phyloP scores from a whole-genome alignment of 129 eudicot genomes.

The Solidago caesia region DNA sequence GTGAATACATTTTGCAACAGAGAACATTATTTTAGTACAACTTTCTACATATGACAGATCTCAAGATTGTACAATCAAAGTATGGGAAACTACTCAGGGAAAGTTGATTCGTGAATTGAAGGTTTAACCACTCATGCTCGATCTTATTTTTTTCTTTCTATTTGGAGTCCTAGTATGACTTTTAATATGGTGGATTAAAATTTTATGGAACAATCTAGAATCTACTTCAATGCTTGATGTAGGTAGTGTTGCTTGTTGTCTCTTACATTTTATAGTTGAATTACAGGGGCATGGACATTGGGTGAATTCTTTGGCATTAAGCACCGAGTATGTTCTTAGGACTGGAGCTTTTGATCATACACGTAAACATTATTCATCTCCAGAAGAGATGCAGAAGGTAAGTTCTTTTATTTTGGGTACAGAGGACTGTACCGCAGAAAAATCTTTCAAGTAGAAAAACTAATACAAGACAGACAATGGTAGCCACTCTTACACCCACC shows the following conservation, averaged over 20 bases:
- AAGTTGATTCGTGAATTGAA: constrained; percentile 87
- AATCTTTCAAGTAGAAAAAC: no score
- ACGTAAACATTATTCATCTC: constrained; percentile 68
- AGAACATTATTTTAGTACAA: not conserved
- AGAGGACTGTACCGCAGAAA: no score
- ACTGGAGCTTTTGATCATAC: constrained; percentile 98
- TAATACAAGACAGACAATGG: no score
- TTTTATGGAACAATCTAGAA: not conserved
- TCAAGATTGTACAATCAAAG: constrained; percentile 91
- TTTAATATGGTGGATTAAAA: not conserved
- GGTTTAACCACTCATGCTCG: constrained; percentile 37
- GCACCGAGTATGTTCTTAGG: constrained; percentile 91
- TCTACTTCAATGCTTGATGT: not conserved
- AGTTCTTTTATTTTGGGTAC: not conserved
- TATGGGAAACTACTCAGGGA: constrained; percentile 95
- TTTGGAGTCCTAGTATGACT: no score
- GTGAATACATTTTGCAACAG: not conserved
- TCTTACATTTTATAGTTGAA: not conserved
- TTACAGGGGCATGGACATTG: constrained; percentile 96
- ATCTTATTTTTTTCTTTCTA: not conserved
- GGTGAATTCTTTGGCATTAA: constrained; percentile 92
- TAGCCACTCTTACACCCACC: no score
- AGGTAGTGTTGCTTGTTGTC: not conserved
- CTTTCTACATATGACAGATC: constrained; percentile 48
- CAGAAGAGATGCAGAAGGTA: constrained; percentile 90